Evolutionary conservation across 805 yeast species (phyloP), one percentile per base, ranked within the genome.

Genomic region (Saccharomycopsis lassenensis): DNA sequence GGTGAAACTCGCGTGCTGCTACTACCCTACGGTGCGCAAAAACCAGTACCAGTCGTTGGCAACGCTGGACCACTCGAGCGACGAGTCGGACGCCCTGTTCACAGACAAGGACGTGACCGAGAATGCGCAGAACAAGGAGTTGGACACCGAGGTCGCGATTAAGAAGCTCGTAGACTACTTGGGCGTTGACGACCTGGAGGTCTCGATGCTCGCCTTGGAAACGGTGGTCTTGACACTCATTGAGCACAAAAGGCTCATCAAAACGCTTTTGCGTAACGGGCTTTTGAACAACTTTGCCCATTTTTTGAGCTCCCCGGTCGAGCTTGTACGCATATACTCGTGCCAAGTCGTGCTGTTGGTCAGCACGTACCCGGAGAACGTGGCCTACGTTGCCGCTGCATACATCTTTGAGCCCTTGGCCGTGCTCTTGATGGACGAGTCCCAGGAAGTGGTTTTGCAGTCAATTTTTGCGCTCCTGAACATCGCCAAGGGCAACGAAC

Each of bases 391-490:
- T 20, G 31, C 36, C 29, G 31, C 31, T 21, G 29, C 25, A 27
- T 40, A 33, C 19, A 29, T 42, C 10, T 24, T 42, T 15, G 11
- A 41, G n/a, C 46, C 46, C 7, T 33, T 42, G 16, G 41, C 39
- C 3, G 44, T 39, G 19, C 28, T 42, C 6, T 27, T 42, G 7
- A 43, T 36, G 25, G 46, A 42, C 26, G 44, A 39, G 14, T 39
- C 44, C 6, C 33, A 33, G 19, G 46, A 42, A 29, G 43, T 42
- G 3, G 46, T 39, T n/a, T 20, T 42, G 8, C 46, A 42, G 26
- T 37, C 46, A 7, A 31, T 39, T 21, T 42, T 42, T 36, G 46
- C 43, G 8, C 39, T 42, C 16, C 31, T 43, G 12, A 42, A 42
- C 21, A 39, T 42, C 20, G 17, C 40, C 15, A 42, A 36, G 28